Conservation (phyloP, 352 stramenopile species). For the Phytophthora tubulina region DNA sequence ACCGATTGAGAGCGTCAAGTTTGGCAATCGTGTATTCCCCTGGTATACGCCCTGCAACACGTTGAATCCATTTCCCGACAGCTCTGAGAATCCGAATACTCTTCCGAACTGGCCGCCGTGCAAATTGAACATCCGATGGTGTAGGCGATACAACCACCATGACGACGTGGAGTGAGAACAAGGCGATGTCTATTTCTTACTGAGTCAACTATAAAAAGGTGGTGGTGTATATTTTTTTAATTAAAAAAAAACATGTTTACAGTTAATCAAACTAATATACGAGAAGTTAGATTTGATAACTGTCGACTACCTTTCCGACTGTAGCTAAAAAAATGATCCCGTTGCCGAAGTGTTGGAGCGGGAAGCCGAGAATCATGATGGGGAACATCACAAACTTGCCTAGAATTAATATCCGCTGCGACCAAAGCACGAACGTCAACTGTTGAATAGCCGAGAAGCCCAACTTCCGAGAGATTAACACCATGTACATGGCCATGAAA, state of each 20-base stretch:
- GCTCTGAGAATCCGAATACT: background rate
- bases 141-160: conserved; percentile 19
- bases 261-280: background rate
- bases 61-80: background rate
- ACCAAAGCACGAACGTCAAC: conserved; percentile 44
- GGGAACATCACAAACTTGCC: conserved; percentile 32
- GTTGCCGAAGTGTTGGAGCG: conserved; percentile 36
- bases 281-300: background rate
- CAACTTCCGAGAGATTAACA: conserved; percentile 16
- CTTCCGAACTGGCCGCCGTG: background rate
- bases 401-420: conserved; percentile 37
- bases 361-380: conserved; percentile 40
- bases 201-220: background rate
- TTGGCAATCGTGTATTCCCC: conserved; percentile 45
- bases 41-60: conserved; percentile 11
- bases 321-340: conserved; percentile 23
- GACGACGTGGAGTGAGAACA: too few relatives aligned
- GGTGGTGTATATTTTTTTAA: too few relatives aligned
- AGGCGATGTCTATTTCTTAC: background rate
- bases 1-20: conserved; percentile 34
- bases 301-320: background rate
- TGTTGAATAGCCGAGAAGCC: conserved; percentile 17
- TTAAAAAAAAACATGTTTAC: too few relatives aligned
- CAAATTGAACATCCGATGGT: background rate
- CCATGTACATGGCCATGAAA: conserved; percentile 32